Evolutionary conservation across 129 eudicot genomes (phyloP).

Genomic region (Chrysanthemum makinoi): DNA sequence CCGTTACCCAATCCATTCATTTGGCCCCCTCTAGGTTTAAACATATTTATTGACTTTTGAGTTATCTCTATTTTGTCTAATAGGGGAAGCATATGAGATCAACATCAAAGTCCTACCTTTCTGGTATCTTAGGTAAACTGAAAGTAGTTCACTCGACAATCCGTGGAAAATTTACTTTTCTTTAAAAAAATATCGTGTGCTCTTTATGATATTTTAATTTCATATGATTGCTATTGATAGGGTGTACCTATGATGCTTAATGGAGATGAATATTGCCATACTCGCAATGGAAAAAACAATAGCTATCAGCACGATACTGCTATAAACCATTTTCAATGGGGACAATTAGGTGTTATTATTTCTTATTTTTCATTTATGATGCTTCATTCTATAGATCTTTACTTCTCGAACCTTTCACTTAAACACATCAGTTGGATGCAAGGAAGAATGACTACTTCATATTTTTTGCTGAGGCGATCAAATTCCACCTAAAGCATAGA

Average conservation of each 20-base stretch:
- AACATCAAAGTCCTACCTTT: no score
- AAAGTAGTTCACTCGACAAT: no score
- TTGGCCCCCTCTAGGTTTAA: no score
- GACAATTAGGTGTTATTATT: slow-evolving; percentile 44
- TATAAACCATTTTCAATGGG: slow-evolving; percentile 92
- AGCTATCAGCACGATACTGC: slow-evolving; percentile 86
- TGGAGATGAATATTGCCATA: slow-evolving; percentile 98
- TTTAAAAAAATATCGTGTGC: background rate
- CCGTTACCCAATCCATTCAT: no score
- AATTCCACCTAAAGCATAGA: slow-evolving; percentile 54
- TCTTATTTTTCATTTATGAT: background rate
- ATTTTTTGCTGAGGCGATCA: slow-evolving; percentile 81
- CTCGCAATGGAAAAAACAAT: slow-evolving; percentile 87
- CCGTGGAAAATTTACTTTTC: no score
- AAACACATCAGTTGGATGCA: slow-evolving; percentile 55
- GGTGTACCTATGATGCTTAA: slow-evolving; percentile 97
- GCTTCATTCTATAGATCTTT: slow-evolving; percentile 6
- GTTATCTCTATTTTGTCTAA: no score
- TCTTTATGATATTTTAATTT: background rate
- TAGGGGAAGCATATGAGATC: no score
- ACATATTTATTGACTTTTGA: no score
- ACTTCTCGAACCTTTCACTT: slow-evolving; percentile 13
- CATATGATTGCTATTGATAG: slow-evolving; percentile 20
- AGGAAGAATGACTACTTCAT: slow-evolving; percentile 59
- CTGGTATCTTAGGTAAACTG: slow-evolving; percentile 61